phyloP scores from a whole-genome alignment of 2,329 filamentous ascomycete species.

The Onygenales sp. region DNA sequence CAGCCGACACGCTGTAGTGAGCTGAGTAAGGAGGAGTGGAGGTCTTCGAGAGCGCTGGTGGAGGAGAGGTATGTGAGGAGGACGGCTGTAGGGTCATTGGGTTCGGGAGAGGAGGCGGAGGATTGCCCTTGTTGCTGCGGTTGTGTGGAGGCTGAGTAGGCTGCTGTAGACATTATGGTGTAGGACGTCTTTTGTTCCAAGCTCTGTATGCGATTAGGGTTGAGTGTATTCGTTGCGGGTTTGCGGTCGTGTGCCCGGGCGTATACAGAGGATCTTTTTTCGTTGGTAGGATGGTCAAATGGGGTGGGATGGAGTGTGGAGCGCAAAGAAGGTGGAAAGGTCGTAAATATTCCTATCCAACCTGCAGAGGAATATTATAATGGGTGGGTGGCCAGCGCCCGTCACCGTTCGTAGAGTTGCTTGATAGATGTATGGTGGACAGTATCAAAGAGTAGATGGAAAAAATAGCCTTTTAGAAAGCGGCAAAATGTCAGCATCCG shows the following conservation, averaged over 20 bases:
- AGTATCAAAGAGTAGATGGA: too few relatives aligned
- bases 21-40: conserved; percentile 46
- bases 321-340: too few relatives aligned
- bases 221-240: not conserved
- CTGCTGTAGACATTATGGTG: not conserved
- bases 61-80: conserved; percentile 29
- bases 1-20: conserved; percentile 50
- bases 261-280: too few relatives aligned
- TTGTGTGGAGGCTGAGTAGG: not conserved
- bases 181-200: not conserved
- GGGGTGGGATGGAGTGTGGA: too few relatives aligned
- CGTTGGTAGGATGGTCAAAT: too few relatives aligned
- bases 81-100: conserved; percentile 28
- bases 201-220: not conserved
- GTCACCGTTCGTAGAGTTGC: not conserved
- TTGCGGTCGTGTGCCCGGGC: not conserved
- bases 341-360: not conserved
- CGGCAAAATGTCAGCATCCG: too few relatives aligned
- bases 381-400: not conserved
- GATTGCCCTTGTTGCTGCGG: conserved; percentile 3
- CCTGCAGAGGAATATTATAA: not conserved
- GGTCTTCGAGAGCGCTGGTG: conserved; percentile 42
- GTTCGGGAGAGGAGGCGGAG: conserved; percentile 4
- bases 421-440: too few relatives aligned
- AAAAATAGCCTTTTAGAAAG: too few relatives aligned